Evolutionary conservation across 2,329 filamentous ascomycete genomes (phyloP).

Genomic region (Calonectria leucothoes): DNA sequence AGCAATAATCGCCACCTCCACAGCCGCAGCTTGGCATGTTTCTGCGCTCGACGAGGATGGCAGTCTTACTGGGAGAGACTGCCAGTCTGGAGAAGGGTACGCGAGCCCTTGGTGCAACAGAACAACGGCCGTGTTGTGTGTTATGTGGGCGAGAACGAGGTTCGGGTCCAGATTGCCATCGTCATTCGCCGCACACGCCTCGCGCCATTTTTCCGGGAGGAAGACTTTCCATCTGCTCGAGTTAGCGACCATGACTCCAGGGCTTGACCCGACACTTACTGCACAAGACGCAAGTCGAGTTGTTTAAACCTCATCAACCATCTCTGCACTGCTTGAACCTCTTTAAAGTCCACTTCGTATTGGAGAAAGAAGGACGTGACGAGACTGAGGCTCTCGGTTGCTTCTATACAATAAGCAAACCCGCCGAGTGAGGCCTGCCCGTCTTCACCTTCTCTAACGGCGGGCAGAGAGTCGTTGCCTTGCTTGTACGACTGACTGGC

Average conservation of each 20-base stretch:
- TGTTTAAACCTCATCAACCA: conserved; percentile 60
- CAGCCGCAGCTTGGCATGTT: conserved; percentile 29
- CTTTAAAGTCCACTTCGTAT: conserved; percentile 51
- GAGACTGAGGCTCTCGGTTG: conserved; percentile 55
- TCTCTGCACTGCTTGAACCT: conserved; percentile 49
- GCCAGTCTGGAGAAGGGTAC: conserved; percentile 33
- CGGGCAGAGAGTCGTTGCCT: conserved; percentile 27
- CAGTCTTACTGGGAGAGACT: conserved; percentile 22
- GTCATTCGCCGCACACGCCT: conserved; percentile 52
- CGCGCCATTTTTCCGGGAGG: conserved; percentile 55
- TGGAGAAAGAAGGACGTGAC: conserved; percentile 57
- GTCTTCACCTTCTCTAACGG: conserved; percentile 15
- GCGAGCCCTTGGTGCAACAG: conserved; percentile 38
- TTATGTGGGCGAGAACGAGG: conserved; percentile 39
- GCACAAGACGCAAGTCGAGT: conserved; percentile 54
- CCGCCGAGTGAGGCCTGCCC: conserved; percentile 48
- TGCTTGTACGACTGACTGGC: conserved; percentile 43
- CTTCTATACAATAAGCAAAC: conserved; percentile 59
- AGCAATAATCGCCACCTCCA: conserved; percentile 28
- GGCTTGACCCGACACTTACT: conserved; percentile 41
- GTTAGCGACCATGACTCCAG: not conserved
- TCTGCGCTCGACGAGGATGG: conserved; percentile 32
- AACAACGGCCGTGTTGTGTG: conserved; percentile 39
- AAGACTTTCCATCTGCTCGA: conserved; percentile 56
- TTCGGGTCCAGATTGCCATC: conserved; percentile 57